Evolutionary conservation across 164 flowering plant genomes (phyloP), one percentile per base, ranked within the genome.

Genomic region (Platanus orientalis): DNA sequence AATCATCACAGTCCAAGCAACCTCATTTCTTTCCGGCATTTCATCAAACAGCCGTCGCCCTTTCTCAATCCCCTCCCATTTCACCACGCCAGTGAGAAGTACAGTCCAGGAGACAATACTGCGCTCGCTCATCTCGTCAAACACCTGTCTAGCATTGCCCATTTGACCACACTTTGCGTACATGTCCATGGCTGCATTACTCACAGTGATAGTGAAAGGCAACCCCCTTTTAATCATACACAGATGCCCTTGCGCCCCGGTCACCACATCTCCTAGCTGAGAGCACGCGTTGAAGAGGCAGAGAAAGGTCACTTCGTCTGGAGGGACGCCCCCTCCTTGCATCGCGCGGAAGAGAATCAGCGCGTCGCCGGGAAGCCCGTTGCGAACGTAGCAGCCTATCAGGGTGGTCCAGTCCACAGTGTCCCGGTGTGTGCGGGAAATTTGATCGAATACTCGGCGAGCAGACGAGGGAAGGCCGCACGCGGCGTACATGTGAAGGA

Each of bases 101-200:
- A 84, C 79, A 29, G 89, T 85, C 90, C 90, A 85, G 20, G 90
- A 80, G 26, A 88, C 86, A 13, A 88, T 80, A 67, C 68, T 80
- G 67, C 66, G 74, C 34, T 70, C 75, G 32, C 48, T 49, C 79
- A 84, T 84, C 71, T 73, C 84, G 13, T 65, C 53, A 61, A 88
- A 82, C 28, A 88, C 51, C 44, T 70, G 51, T 58, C 59, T 80
- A 12, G 83, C 85, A 49, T 77, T 79, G 13, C 55, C 48, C 69
- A 85, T 64, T 34, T 62, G 40, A 27, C 87, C 84, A 59, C 86
- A 83, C 56, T 86, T 88, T 21, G 70, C 83, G 60, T 88, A 86
- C 87, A 84, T 71, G 66, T 84, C 86, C 85, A 88, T 81, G 13
- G 72, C 67, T 1, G 87, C 76, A 72, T 88, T 88, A 19, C 76